Evolutionary conservation across 2,329 filamentous ascomycete species (phyloP).

Genomic region (Calycina herbarum): DNA sequence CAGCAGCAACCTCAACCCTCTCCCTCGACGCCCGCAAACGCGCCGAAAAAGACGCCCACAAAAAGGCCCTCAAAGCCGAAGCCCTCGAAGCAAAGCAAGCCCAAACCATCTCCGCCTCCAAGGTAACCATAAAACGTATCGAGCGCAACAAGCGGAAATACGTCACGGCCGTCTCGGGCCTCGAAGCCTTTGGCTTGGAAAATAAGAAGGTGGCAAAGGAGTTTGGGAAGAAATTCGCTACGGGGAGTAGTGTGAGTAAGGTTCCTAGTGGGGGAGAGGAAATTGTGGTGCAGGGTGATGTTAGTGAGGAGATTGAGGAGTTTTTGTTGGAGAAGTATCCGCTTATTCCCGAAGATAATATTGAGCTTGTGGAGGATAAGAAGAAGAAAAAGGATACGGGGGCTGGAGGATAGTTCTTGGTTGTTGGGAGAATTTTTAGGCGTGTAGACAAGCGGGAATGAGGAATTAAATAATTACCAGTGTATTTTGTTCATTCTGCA

Average conservation of each 20-base stretch:
- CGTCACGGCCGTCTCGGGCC: constrained; percentile 86
- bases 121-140: constrained; percentile 91
- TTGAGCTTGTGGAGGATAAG: constrained; percentile 94
- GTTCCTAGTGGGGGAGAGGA: constrained; percentile 83
- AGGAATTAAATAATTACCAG: neutral
- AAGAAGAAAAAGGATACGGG: constrained; percentile 71
- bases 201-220: constrained; percentile 97
- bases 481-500: neutral
- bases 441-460: neutral
- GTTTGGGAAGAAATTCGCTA: constrained; percentile 97
- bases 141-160: constrained; percentile 98
- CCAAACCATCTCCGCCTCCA: constrained; percentile 74
- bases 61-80: constrained; percentile 94
- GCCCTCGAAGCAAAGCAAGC: constrained; percentile 80
- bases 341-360: constrained; percentile 90
- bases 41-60: constrained; percentile 91
- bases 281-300: constrained; percentile 96
- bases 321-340: constrained; percentile 87
- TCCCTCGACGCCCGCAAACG: constrained; percentile 91
- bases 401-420: constrained; percentile 22
- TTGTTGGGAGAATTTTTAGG: neutral
- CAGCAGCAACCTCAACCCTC: constrained; percentile 80
- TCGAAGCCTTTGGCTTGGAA: constrained; percentile 88
- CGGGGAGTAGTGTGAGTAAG: constrained; percentile 90
- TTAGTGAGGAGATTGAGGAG: constrained; percentile 91